These are phyloP conservation scores for Phanerodontia chrysosporium DNA, from an alignment of 768 basidiomycete genomes.

Conservation along the genomic window DNA sequence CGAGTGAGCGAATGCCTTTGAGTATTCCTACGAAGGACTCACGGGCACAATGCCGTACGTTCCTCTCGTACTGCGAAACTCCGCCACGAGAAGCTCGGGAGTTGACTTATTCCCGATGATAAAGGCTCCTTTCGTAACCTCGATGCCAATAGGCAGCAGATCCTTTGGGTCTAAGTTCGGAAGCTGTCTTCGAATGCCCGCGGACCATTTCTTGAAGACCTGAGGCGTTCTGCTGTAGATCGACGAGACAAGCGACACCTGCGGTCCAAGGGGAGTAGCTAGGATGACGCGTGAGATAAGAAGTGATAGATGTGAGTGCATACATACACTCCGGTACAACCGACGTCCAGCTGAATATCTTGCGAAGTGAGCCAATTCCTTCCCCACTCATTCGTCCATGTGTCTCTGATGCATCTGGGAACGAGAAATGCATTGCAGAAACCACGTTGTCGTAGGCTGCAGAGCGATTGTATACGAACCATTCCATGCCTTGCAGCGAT, in stretches of 20 bases:
- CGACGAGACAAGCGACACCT: slow-evolving; percentile 23
- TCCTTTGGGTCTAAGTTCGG: slow-evolving; percentile 78
- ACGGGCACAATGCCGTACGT: slow-evolving; percentile 70
- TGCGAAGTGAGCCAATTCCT: slow-evolving; percentile 19
- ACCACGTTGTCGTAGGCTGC: slow-evolving; percentile 86
- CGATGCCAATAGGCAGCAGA: slow-evolving; percentile 80
- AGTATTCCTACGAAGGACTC: background rate
- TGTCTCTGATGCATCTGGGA: slow-evolving; percentile 14
- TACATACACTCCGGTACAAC: slow-evolving; percentile 23
- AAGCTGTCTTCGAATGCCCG: slow-evolving; percentile 56
- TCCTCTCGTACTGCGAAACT: slow-evolving; percentile 75
- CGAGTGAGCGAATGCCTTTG: background rate
- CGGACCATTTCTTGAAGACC: slow-evolving; percentile 36
- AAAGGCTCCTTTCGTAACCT: slow-evolving; percentile 75
- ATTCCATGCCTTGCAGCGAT: slow-evolving; percentile 82
- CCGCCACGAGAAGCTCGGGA: slow-evolving; percentile 73
- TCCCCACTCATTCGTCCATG: slow-evolving; percentile 14
- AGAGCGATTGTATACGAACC: slow-evolving; percentile 89
- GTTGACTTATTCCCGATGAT: slow-evolving; percentile 86
- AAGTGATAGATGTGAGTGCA: too few species aligned
- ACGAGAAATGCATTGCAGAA: slow-evolving; percentile 54
- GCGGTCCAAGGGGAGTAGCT: slow-evolving; percentile 21
- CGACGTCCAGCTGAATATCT: slow-evolving; percentile 27
- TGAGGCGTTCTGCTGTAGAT: slow-evolving; percentile 21
- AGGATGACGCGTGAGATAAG: too few species aligned